Percentiles rank a stretch among this genome's conserved stretches.
These are phyloP conservation scores for Phytopythium chamaehyphon DNA, from an alignment of 352 stramenopile species.

Conservation along the genomic window DNA sequence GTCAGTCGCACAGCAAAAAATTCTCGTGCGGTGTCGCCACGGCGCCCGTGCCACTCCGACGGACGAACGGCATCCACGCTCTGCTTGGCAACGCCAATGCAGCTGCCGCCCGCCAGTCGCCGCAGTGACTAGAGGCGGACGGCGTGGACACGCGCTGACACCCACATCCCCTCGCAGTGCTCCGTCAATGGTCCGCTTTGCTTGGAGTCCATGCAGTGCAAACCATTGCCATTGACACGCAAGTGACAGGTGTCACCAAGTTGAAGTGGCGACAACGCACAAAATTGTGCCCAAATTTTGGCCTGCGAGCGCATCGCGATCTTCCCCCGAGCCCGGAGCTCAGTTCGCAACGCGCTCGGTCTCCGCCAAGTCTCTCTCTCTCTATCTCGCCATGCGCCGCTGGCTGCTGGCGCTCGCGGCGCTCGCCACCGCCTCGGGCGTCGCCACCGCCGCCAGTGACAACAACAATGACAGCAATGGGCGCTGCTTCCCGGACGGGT, in stretches of 20 bases:
- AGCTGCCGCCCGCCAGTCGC: neutral
- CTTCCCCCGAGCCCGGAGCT: neutral
- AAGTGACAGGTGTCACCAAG: too few species aligned
- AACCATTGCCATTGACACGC: too few species aligned
- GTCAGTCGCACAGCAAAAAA: neutral
- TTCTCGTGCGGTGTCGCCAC: neutral
- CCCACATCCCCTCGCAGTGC: too few species aligned
- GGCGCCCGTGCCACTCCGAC: neutral
- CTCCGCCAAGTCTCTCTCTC: neutral
- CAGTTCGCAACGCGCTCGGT: neutral
- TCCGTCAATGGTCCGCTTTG: too few species aligned
- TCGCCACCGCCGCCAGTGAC: neutral
- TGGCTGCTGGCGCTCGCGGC: neutral
- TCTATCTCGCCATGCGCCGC: neutral
- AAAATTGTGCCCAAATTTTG: neutral
- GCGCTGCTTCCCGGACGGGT: slow-evolving; percentile 30
- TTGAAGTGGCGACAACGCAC: too few species aligned
- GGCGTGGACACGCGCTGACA: too few species aligned
- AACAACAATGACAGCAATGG: too few species aligned
- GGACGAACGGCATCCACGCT: slow-evolving; percentile 1
- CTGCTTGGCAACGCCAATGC: neutral
- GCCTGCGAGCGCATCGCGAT: neutral
- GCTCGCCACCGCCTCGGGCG: slow-evolving; percentile 50
- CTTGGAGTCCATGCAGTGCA: too few species aligned
- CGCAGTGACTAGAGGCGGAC: neutral